Evolutionary conservation across 1,284 basidiomycete species (phyloP).

Genomic region (Ustilago tritici): DNA sequence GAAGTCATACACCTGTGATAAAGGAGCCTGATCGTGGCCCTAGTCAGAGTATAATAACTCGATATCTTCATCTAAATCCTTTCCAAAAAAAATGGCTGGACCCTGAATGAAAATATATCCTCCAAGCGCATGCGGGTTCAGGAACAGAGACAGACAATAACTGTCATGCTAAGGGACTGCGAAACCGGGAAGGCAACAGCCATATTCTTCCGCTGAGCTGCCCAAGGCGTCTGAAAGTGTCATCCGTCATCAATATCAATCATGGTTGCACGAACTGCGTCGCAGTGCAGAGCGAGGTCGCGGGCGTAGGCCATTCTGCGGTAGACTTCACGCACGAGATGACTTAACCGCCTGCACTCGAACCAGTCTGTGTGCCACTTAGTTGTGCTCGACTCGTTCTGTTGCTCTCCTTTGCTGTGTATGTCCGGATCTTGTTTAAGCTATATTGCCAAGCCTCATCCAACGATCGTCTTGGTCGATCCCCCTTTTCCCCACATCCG

Average conservation of each 20-base stretch:
- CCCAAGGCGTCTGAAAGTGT: neutral
- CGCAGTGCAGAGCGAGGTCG: neutral
- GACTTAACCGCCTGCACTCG: neutral
- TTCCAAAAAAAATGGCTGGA: too few species aligned
- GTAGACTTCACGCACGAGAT: neutral
- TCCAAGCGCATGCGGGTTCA: neutral
- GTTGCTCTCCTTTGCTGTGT: neutral
- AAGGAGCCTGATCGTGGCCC: neutral
- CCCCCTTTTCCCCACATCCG: neutral
- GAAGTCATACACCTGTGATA: too few species aligned
- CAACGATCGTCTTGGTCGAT: neutral
- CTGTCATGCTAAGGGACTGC: neutral
- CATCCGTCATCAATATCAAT: neutral
- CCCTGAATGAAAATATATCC: too few species aligned
- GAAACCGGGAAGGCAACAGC: neutral
- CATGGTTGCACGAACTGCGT: neutral
- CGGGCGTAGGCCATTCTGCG: neutral
- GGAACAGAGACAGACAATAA: neutral
- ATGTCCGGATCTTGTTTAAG: neutral
- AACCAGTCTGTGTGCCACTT: neutral
- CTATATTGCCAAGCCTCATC: constrained; percentile 8
- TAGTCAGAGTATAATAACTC: too few species aligned
- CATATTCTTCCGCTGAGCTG: neutral
- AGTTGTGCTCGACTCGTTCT: neutral
- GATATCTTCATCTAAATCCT: too few species aligned